phyloP scores from a whole-genome alignment of 1,284 basidiomycete species.

The Puccinia polysora region DNA sequence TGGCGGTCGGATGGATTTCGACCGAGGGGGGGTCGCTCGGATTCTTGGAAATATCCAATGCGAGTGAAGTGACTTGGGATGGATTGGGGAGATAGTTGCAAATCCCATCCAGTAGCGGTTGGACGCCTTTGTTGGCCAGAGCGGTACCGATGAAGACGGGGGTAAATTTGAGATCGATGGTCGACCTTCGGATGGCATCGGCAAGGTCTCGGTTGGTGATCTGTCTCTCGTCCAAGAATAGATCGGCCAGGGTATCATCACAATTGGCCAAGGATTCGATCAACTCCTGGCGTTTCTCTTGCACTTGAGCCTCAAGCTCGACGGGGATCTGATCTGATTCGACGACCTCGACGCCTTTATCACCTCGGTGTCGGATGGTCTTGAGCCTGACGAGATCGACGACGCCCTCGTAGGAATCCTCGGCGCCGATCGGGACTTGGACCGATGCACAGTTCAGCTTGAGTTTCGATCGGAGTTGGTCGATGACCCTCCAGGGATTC shows the following conservation, averaged over 20 bases:
- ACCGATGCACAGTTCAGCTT: conserved; percentile 91
- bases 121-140: conserved; percentile 95
- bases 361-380: conserved; percentile 87
- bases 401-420: conserved; percentile 81
- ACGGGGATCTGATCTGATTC: conserved; percentile 84
- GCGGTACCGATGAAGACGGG: conserved; percentile 97
- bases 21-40: conserved; percentile 63
- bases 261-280: conserved; percentile 94
- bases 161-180: conserved; percentile 80
- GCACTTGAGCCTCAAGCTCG: conserved; percentile 66
- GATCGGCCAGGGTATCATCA: conserved; percentile 87
- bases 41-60: conserved; percentile 74
- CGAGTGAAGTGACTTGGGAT: conserved; percentile 70
- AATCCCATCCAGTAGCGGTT: conserved; percentile 88
- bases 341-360: conserved; percentile 80
- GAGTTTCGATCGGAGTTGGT: conserved; percentile 86
- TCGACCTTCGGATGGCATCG: conserved; percentile 80
- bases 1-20: conserved; percentile 69
- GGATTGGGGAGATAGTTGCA: conserved; percentile 94
- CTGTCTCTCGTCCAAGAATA: conserved; percentile 78
- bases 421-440: conserved; percentile 89
- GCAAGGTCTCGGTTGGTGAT: conserved; percentile 72
- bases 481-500: conserved; percentile 91
- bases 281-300: conserved; percentile 79
- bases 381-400: conserved; percentile 94